phyloP scores from a whole-genome alignment of 169 alveolate species.

The Eimeria necatrix region DNA sequence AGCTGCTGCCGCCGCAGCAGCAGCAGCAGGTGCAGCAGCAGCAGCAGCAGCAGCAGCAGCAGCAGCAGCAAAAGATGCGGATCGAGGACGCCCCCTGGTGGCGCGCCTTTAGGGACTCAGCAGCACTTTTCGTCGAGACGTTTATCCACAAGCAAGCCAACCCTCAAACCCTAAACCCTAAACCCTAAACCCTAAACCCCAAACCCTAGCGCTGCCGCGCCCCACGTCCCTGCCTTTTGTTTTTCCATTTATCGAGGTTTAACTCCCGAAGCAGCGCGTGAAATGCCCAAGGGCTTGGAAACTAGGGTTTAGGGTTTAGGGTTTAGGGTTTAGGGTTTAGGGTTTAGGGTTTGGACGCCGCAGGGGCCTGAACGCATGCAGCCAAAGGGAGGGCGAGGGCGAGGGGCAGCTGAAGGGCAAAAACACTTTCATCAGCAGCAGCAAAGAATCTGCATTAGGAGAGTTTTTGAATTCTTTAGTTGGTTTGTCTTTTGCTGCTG shows the following conservation, averaged over 20 bases:
- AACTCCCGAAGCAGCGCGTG: no score
- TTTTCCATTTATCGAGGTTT: no score
- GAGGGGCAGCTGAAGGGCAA: neutral
- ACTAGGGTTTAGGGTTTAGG: no score
- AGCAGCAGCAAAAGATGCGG: neutral
- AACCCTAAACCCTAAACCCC: slow-evolving; percentile 23
- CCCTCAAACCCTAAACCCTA: slow-evolving; percentile 42
- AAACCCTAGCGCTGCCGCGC: neutral
- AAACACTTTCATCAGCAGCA: neutral
- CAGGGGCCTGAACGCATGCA: slow-evolving; percentile 29
- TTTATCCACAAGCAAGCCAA: slow-evolving; percentile 5
- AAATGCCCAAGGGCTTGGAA: no score
- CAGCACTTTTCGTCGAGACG: neutral
- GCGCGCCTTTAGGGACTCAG: neutral
- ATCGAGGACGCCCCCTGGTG: neutral
- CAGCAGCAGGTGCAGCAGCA: neutral
- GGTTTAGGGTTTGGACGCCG: neutral
- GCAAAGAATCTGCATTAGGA: neutral
- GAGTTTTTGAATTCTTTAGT: neutral
- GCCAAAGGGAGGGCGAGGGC: slow-evolving; percentile 18
- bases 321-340: neutral
- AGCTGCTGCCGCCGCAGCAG: neutral
- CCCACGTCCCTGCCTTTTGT: no score
- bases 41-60: neutral
- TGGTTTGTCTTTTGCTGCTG: neutral